phyloP scores from a whole-genome alignment of 805 yeast genomes.

The Wickerhamiella parazyma region DNA sequence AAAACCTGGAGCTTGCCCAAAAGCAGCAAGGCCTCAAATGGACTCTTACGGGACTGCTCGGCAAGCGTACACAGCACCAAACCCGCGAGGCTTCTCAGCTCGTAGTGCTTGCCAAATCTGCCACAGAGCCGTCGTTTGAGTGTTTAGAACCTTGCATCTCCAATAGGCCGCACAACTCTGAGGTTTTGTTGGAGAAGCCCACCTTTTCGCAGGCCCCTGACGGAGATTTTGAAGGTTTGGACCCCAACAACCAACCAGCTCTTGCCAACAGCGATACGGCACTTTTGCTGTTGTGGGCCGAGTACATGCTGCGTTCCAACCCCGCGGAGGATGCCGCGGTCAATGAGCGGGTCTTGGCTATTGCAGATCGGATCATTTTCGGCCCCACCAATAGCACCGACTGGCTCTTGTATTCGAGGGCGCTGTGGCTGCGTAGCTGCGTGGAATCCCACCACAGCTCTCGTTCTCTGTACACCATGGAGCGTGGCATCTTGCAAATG shows the following conservation, averaged over 20 bases:
- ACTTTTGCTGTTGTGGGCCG: conserved; percentile 58
- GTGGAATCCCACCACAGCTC: conserved; percentile 76
- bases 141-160: conserved; percentile 25
- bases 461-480: conserved; percentile 68
- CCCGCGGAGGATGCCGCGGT: conserved; percentile 60
- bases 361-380: conserved; percentile 59
- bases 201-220: conserved; percentile 37
- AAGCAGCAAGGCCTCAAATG: conserved; percentile 48
- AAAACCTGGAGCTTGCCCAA: conserved; percentile 17
- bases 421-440: conserved; percentile 81
- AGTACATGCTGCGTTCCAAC: conserved; percentile 49
- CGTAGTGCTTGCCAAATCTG: conserved; percentile 49
- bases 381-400: conserved; percentile 35
- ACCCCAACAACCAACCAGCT: conserved; percentile 73
- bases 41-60: conserved; percentile 75
- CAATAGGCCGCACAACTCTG: conserved; percentile 55
- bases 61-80: conserved; percentile 77
- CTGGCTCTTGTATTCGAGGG: conserved; percentile 68
- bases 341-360: conserved; percentile 70
- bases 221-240: conserved; percentile 31
- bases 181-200: conserved; percentile 54
- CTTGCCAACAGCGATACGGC: conserved; percentile 56
- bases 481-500: conserved; percentile 87
- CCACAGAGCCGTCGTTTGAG: conserved; percentile 4
- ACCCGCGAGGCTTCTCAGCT: conserved; percentile 55